phyloP scores from a whole-genome alignment of 257 asterid genomes.

The Capsicum rhomboideum region DNA sequence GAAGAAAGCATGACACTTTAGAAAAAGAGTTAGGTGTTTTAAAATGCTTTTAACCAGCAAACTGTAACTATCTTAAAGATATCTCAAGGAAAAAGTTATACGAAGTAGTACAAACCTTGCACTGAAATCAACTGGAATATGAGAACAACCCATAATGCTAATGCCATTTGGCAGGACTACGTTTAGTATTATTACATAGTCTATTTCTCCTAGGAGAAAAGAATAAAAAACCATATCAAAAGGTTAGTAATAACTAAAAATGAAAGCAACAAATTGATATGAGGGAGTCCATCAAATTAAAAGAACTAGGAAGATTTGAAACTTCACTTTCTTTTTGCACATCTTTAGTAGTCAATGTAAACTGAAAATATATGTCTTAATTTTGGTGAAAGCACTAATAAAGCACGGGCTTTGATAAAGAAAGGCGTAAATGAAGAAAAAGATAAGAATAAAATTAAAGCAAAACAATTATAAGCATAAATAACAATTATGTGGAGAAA shows the following conservation, averaged over 20 bases:
- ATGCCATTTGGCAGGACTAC: conserved; percentile 81
- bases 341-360: background rate
- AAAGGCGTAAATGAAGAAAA: too few species aligned
- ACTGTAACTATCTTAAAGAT: background rate
- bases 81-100: conserved; percentile 3
- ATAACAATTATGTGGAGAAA: too few species aligned
- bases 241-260: background rate
- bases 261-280: background rate
- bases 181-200: conserved; percentile 70
- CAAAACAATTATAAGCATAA: too few species aligned
- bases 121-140: conserved; percentile 73
- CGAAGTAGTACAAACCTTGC: conserved; percentile 50
- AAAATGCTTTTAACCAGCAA: background rate
- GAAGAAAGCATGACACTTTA: background rate
- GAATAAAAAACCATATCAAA: conserved; percentile 5
- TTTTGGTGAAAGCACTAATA: background rate
- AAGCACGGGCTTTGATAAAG: too few species aligned
- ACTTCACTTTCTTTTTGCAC: background rate
- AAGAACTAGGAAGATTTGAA: background rate
- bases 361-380: background rate
- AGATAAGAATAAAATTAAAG: too few species aligned
- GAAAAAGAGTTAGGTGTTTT: background rate
- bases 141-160: conserved; percentile 86
- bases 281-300: background rate
- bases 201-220: conserved; percentile 60